Evolutionary conservation across 225 moss, liverwort and hornwort genomes (phyloP), one percentile per base, ranked within the genome.

Genomic region (Sphagnum contortum): DNA sequence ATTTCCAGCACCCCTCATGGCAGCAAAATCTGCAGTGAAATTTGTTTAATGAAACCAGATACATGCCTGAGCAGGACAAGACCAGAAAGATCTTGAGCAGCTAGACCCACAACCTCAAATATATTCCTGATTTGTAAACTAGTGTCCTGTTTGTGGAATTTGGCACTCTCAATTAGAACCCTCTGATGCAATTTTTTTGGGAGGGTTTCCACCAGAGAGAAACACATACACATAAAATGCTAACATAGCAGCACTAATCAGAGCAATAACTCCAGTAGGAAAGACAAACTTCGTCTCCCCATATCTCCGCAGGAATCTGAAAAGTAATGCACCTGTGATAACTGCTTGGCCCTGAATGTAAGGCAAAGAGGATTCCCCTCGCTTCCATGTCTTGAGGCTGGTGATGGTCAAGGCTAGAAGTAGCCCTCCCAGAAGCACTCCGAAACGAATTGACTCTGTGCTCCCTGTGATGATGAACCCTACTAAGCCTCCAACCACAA

Each of bases 381-480:
- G 76, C 55, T 92, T 98, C 96, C 96, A 98, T 48, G 80, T 79
- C 71, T 90, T 89, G 81, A 98, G 79, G 79, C 96, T 98, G 69
- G 77, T 83, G 5, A 78, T 74, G 75, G 90, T 98, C 78, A 98
- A 79, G 73, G 71, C 82, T 3, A 98, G 76, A 49, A 98, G 75
- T 14, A 81, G 76, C 47, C 93, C 90, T 64, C 96, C 96, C 4
- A 98, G 71, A 12, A 98, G 72, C 57, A 98, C 87, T 57, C 96
- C 96, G 64, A 92, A 98, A 53, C 96, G 77, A 74, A 98, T 87
- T 49, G 92, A 88, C 57, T 75, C 78, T 44, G 88, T 89, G 50
- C 85, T 82, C 50, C 96, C 96, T 9, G 88, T 50, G n/a, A 92
- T 63, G 47, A 90, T 87, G 59, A 96, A 96, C 92, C 90, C 92